These are phyloP conservation scores for Neurospora africana DNA, from an alignment of 495 filamentous ascomycete genomes.

Conservation along the genomic window DNA sequence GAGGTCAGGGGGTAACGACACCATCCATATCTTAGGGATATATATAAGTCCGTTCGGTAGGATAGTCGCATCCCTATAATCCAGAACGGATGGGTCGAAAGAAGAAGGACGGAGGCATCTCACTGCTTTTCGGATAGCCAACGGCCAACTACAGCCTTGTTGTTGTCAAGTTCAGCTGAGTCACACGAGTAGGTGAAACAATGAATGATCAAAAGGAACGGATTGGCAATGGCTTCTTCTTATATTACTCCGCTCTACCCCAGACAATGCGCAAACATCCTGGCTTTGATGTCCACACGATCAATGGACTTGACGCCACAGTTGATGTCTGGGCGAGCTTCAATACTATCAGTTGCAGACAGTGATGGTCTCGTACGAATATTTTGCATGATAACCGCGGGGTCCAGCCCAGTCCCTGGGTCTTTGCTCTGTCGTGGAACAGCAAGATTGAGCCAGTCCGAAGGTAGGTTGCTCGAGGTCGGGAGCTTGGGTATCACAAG, in stretches of 20 bases:
- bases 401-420: not conserved
- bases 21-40: slow-evolving; percentile 10
- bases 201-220: not conserved
- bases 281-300: not conserved
- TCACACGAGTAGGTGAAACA: not conserved
- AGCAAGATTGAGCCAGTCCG: not conserved
- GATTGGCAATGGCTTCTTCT: not conserved
- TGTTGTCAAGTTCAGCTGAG: not conserved
- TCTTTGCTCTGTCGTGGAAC: not conserved
- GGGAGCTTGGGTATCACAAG: not conserved
- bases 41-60: not conserved
- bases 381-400: not conserved
- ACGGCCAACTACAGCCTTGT: not conserved
- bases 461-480: not conserved
- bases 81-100: slow-evolving; percentile 25
- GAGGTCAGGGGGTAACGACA: slow-evolving; percentile 20
- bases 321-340: not conserved
- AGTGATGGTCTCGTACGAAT: not conserved
- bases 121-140: slow-evolving; percentile 18
- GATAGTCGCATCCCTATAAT: slow-evolving; percentile 11
- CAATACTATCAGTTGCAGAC: not conserved
- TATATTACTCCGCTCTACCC: not conserved
- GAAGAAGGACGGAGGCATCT: slow-evolving; percentile 27
- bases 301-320: not conserved
- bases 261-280: not conserved